Percentiles rank a stretch among this genome's conserved stretches.
These are phyloP conservation scores for Grosmannia huntii DNA, from an alignment of 2,329 filamentous ascomycete genomes.

Conservation along the genomic window DNA sequence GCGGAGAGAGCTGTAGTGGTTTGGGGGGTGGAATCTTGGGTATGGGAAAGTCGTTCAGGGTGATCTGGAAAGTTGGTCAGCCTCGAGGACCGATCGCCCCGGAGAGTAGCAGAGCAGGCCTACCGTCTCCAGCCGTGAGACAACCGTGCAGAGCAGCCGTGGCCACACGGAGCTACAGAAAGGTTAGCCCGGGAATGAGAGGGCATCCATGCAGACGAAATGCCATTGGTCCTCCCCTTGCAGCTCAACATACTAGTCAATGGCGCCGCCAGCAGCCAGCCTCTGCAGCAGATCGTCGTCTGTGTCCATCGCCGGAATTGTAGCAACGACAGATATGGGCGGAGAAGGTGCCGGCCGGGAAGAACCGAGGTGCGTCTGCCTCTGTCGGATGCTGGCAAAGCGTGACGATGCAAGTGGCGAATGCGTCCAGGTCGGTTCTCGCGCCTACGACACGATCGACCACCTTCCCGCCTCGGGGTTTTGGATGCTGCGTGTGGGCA, in stretches of 20 bases:
- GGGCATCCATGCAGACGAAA: background rate
- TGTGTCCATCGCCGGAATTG: constrained; percentile 26
- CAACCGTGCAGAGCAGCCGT: constrained; percentile 47
- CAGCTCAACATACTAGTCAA: constrained; percentile 35
- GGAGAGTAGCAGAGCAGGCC: constrained; percentile 7
- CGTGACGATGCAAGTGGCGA: background rate
- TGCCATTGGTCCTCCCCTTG: background rate
- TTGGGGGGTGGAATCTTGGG: constrained; percentile 40
- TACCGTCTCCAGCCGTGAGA: constrained; percentile 55
- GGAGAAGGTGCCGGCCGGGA: background rate
- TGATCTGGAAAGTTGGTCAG: constrained; percentile 42
- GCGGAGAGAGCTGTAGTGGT: constrained; percentile 19
- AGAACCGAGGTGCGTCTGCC: background rate
- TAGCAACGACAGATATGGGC: background rate
- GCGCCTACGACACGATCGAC: background rate
- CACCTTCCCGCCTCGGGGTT: background rate
- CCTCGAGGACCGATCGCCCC: background rate
- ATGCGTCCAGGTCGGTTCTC: background rate
- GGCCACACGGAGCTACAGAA: constrained; percentile 54
- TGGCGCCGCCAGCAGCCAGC: constrained; percentile 36
- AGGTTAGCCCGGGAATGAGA: constrained; percentile 5
- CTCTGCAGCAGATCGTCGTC: constrained; percentile 35
- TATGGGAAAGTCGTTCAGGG: constrained; percentile 62
- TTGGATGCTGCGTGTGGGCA: background rate
- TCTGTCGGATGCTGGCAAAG: background rate